Conservation (phyloP, 2,329 filamentous ascomycete species). For the Penicillium sp. region DNA sequence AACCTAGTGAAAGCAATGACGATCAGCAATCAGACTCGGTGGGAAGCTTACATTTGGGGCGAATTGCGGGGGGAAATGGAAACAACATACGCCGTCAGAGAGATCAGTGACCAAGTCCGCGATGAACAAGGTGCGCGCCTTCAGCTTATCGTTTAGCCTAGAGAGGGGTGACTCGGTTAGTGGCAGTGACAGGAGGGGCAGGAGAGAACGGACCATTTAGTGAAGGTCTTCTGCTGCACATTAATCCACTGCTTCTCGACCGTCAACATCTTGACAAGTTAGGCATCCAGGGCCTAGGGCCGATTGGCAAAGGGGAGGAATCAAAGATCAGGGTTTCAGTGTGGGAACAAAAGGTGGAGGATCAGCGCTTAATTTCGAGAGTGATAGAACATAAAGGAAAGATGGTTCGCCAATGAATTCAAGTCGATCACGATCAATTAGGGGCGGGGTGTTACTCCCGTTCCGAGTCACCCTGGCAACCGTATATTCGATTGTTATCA, state of each 20-base stretch:
- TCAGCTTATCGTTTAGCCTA: constrained; percentile 95
- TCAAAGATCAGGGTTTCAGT: constrained; percentile 6
- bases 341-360: constrained; percentile 2
- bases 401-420: neutral
- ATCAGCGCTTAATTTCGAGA: constrained; percentile 5
- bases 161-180: neutral
- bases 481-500: neutral
- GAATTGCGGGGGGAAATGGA: neutral
- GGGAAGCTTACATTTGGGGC: neutral
- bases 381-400: neutral
- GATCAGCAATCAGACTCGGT: neutral
- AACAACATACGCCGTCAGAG: constrained; percentile 75
- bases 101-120: constrained; percentile 84
- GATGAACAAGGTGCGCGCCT: constrained; percentile 69
- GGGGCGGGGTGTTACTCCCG: constrained; percentile 9
- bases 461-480: constrained; percentile 16
- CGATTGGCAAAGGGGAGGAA: constrained; percentile 16
- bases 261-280: constrained; percentile 39
- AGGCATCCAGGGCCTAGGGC: constrained; percentile 27
- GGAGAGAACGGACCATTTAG: constrained; percentile 68
- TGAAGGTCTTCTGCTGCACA: constrained; percentile 98
- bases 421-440: constrained; percentile 1
- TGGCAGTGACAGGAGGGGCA: neutral
- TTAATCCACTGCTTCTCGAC: constrained; percentile 61
- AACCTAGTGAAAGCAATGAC: constrained; percentile 55